Conservation (phyloP, 345 rosid species). For the Linum trigynum region DNA sequence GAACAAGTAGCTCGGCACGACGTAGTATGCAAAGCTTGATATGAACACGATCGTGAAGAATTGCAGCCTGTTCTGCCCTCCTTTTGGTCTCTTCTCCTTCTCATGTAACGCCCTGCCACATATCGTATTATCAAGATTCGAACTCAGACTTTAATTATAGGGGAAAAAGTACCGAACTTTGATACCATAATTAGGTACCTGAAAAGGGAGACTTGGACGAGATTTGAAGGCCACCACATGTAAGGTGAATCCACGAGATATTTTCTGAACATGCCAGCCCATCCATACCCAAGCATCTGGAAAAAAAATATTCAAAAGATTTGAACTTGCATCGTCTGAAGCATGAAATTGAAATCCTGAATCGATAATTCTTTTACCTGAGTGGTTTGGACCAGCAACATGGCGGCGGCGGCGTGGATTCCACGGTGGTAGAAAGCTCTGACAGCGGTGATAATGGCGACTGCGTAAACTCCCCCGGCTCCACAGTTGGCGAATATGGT, state of each 20-base stretch:
- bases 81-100: constrained; percentile 29
- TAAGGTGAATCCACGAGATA: constrained; percentile 39
- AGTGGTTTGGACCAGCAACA: constrained; percentile 32
- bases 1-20: constrained; percentile 38
- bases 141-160: neutral
- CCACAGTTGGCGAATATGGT: constrained; percentile 45
- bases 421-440: constrained; percentile 30
- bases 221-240: constrained; percentile 44
- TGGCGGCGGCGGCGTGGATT: constrained; percentile 25
- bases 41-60: constrained; percentile 36
- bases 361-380: constrained; percentile 19
- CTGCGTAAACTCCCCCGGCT: constrained; percentile 29
- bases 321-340: too few relatives aligned
- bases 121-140: too few relatives aligned
- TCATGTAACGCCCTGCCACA: constrained; percentile 40
- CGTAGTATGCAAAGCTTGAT: constrained; percentile 40
- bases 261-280: neutral
- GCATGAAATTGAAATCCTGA: too few relatives aligned
- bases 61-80: constrained; percentile 41
- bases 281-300: constrained; percentile 8
- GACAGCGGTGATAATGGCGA: constrained; percentile 32
- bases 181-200: constrained; percentile 29
- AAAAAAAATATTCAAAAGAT: neutral
- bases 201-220: constrained; percentile 21
- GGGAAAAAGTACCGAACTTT: too few relatives aligned